Evolutionary conservation across 164 flowering plant species (phyloP).

Genomic region (Saururus chinensis): DNA sequence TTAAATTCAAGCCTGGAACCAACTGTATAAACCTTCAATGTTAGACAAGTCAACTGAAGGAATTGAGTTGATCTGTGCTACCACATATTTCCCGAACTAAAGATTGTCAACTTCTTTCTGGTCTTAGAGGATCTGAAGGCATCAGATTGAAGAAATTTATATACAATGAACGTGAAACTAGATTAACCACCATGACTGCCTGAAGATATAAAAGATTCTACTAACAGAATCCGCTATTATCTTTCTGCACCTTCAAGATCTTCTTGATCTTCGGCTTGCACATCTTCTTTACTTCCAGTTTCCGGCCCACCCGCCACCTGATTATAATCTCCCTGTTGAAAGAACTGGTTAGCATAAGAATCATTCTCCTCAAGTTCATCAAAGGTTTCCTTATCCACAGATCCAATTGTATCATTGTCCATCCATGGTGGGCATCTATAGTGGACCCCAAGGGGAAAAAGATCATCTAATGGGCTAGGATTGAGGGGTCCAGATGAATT

Average conservation of each 20-base stretch:
- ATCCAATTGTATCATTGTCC: slow-evolving; percentile 17
- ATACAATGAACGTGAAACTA: not conserved
- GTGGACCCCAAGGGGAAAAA: slow-evolving; percentile 28
- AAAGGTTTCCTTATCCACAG: slow-evolving; percentile 35
- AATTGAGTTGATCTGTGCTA: not conserved
- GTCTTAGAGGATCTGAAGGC: not conserved
- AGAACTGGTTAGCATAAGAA: slow-evolving; percentile 36
- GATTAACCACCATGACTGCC: not conserved
- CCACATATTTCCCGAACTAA: not conserved
- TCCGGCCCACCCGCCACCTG: slow-evolving; percentile 38
- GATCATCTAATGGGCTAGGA: slow-evolving; percentile 18
- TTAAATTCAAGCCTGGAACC: no score
- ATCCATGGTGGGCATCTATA: slow-evolving; percentile 75
- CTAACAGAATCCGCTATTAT: slow-evolving; percentile 7
- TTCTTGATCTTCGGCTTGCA: slow-evolving; percentile 77
- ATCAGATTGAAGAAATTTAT: not conserved
- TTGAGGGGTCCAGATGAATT: slow-evolving; percentile 17
- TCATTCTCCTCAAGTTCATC: slow-evolving; percentile 75
- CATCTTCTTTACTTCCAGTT: slow-evolving; percentile 48
- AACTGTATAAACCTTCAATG: no score
- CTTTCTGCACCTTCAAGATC: slow-evolving; percentile 81
- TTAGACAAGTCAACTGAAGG: no score
- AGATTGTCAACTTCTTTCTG: not conserved
- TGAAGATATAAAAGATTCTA: not conserved
- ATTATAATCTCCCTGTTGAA: slow-evolving; percentile 23